These are phyloP conservation scores for Myriosclerotinia duriaeana DNA, from an alignment of 2,329 filamentous ascomycete genomes.

Conservation along the genomic window DNA sequence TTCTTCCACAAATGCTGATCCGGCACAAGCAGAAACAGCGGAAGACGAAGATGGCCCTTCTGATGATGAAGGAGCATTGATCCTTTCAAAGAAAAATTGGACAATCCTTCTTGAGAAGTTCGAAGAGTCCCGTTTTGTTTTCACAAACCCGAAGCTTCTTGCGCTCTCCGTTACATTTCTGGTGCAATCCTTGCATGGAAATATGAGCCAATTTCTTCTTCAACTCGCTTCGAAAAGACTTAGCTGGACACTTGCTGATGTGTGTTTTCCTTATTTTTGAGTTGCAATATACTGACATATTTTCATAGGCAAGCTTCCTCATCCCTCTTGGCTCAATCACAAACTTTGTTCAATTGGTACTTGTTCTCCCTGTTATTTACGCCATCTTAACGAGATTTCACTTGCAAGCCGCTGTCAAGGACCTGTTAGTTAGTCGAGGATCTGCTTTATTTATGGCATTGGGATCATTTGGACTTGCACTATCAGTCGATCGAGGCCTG, in stretches of 20 bases:
- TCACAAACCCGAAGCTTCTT: constrained; percentile 28
- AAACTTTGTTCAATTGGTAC: constrained; percentile 27
- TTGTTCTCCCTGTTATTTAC: constrained; percentile 27
- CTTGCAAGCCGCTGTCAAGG: constrained; percentile 22
- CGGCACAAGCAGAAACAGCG: neutral
- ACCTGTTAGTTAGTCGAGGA: constrained; percentile 36
- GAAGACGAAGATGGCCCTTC: neutral
- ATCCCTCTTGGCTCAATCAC: constrained; percentile 27
- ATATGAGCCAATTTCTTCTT: constrained; percentile 43
- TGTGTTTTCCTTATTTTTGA: constrained; percentile 26
- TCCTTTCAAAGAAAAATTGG: constrained; percentile 7
- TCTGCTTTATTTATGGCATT: constrained; percentile 30
- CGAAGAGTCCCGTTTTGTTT: constrained; percentile 30
- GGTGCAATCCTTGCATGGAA: constrained; percentile 15
- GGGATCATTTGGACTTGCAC: constrained; percentile 24
- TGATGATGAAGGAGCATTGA: neutral
- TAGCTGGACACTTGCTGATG: constrained; percentile 48
- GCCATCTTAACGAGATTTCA: constrained; percentile 20
- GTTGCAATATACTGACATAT: constrained; percentile 15
- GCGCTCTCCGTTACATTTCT: constrained; percentile 24
- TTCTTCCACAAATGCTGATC: neutral
- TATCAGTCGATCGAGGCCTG: constrained; percentile 18
- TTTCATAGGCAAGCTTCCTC: constrained; percentile 27
- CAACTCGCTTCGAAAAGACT: constrained; percentile 51
- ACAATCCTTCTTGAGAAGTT: constrained; percentile 9